Percentiles rank a stretch among this genome's conserved stretches.
Conservation (phyloP, 169 alveolate species). For the Cryptosporidium tyzzeri region DNA sequence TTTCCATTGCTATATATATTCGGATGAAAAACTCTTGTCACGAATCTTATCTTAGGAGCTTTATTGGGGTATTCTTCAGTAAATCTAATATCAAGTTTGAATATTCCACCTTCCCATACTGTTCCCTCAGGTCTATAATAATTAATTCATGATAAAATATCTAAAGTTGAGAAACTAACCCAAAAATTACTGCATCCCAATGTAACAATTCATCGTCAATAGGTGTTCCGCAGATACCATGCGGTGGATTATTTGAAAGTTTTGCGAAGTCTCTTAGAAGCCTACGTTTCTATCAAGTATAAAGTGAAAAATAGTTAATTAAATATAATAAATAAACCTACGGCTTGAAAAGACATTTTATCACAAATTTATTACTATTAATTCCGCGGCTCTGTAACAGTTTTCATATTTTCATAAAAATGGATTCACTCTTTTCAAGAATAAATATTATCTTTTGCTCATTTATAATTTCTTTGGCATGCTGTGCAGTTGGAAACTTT, state of each 20-base stretch:
- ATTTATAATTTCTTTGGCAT: conserved; percentile 71
- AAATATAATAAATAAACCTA: conserved; percentile 15
- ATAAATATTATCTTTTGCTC: conserved; percentile 79
- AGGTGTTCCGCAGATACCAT: conserved; percentile 87
- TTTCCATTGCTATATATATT: conserved; percentile 88
- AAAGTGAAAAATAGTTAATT: neutral
- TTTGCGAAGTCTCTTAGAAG: conserved; percentile 83
- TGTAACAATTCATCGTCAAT: conserved; percentile 84
- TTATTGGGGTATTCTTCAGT: conserved; percentile 87
- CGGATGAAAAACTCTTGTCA: conserved; percentile 87
- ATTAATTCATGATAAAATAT: neutral
- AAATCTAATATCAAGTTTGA: conserved; percentile 84
- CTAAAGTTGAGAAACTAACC: conserved; percentile 68
- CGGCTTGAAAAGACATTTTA: conserved; percentile 71
- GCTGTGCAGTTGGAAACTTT: conserved; percentile 77
- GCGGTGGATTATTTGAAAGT: conserved; percentile 81
- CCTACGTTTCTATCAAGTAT: conserved; percentile 75
- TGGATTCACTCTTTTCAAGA: conserved; percentile 79
- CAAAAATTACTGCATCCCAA: conserved; percentile 90
- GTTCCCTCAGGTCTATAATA: conserved; percentile 86
- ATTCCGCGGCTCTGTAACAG: conserved; percentile 19
- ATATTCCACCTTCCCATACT: conserved; percentile 90
- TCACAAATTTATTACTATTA: neutral
- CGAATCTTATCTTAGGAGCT: conserved; percentile 85
- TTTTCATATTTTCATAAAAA: conserved; percentile 30